phyloP scores from a whole-genome alignment of 208 protist genomes.

The Polymyxa betae region DNA sequence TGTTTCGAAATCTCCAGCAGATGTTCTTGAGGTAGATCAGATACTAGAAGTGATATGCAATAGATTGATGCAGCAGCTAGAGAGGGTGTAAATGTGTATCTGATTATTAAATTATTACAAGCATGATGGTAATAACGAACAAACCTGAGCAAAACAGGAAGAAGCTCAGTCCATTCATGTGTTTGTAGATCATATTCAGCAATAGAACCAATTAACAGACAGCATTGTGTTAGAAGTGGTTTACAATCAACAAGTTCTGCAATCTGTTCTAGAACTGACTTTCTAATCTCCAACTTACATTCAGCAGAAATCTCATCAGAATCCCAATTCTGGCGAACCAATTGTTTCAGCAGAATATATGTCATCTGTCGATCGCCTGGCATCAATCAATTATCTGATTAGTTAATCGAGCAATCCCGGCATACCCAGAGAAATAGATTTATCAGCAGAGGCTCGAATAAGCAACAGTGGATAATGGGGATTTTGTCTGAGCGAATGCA shows the following conservation, averaged over 20 bases:
- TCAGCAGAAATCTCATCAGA: not conserved
- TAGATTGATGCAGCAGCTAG: not conserved
- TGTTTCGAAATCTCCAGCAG: not conserved
- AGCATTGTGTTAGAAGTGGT: not conserved
- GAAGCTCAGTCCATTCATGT: not conserved
- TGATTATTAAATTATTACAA: not conserved
- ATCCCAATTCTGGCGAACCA: not conserved
- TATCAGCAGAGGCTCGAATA: too few relatives aligned
- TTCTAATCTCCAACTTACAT: not conserved
- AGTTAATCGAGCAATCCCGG: too few relatives aligned
- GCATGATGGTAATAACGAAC: not conserved
- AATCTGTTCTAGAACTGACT: not conserved
- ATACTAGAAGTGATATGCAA: not conserved
- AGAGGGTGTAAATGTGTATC: not conserved
- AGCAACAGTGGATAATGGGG: too few relatives aligned
- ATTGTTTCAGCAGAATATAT: not conserved
- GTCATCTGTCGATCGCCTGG: not conserved
- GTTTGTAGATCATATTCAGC: not conserved
- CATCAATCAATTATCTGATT: not conserved
- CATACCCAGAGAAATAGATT: too few relatives aligned
- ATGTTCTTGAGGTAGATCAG: not conserved
- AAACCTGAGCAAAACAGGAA: not conserved
- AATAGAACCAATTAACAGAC: not conserved
- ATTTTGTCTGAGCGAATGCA: too few relatives aligned
- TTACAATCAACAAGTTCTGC: not conserved